Conservation (phyloP, 257 asterid genomes). For the Solanum paucissectum region DNA sequence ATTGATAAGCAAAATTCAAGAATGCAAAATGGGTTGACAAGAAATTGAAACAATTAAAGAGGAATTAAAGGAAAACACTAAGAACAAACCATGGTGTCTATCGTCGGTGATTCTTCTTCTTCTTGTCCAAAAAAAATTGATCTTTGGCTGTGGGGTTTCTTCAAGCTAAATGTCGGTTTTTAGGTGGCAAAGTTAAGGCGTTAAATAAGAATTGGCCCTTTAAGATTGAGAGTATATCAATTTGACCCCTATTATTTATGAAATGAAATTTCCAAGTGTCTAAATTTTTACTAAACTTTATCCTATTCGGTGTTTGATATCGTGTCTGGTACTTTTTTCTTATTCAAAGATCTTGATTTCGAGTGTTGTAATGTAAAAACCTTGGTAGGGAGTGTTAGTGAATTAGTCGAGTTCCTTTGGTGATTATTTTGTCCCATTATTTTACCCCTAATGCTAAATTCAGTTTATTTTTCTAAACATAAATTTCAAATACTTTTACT, state of each 20-base stretch:
- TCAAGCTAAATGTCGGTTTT: not conserved
- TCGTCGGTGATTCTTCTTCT: not conserved
- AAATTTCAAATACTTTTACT: not conserved
- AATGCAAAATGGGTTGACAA: not conserved
- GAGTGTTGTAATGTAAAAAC: not conserved
- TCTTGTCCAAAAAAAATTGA: not conserved
- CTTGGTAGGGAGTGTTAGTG: not conserved
- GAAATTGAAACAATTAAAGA: not conserved
- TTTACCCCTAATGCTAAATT: not conserved
- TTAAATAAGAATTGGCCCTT: not conserved
- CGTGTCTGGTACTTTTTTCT: not conserved
- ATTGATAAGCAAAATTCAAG: not conserved
- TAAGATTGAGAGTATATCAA: not conserved
- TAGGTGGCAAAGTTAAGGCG: not conserved
- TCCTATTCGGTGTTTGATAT: too few relatives aligned
- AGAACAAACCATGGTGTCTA: not conserved
- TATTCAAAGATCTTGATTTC: not conserved
- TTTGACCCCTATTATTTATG: not conserved
- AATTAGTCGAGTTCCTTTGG: not conserved
- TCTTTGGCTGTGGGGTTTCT: not conserved
- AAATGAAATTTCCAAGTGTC: not conserved
- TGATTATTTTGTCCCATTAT: not conserved
- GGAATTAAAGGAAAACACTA: not conserved
- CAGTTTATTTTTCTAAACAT: not conserved
- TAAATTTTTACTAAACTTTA: not conserved